Evolutionary conservation across 495 filamentous ascomycete genomes (phyloP), one percentile per base, ranked within the genome.

Genomic region (Talaromyces proteolyticus): DNA sequence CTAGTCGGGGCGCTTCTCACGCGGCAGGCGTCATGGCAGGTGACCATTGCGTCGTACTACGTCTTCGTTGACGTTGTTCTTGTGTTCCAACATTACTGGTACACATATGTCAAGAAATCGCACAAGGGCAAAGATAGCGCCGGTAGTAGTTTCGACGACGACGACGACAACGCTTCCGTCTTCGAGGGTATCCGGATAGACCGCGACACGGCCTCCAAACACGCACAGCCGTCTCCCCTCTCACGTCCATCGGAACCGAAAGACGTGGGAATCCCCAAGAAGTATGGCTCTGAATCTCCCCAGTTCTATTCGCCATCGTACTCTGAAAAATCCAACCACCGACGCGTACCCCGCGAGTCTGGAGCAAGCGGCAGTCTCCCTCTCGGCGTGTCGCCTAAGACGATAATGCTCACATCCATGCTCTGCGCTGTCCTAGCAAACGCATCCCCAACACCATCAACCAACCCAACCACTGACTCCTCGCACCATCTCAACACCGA

Each of bases 81-180:
- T 20, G 77, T 84, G 3, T 60, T 66, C 23, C 85, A 89, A 63
- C 88, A 80, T 60, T 63, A 84, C 45, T 89, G 85, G 83, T 89
- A 88, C 48, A 78, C 78, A 17, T 66, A 75, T 42, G 59, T 79
- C 52, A 71, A 77, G 56, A 60, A 61, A 1, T 60, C 53, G 19
- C 52, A 61, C 38, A 70, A 64, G 43, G 60, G 51, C 6, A 69
- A 69, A 25, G 24, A 37, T 36, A 39, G 26, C 21, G 19, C 38
- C 25, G 23, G 7, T 22, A n/a, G n/a, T 2, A 34, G 29, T 8
- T 34, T 34, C 29, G 29, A 34, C 29, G 43, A 29, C 16, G 25
- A 48, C 6, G 49, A 29, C 42, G 34, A 53, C 10, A 11, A 49
- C 19, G n/a, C 25, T 3, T 44, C 44, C 5, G 17, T 49, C 10